phyloP scores from a whole-genome alignment of 768 basidiomycete species.

The Rhizopogon vesiculosus region DNA sequence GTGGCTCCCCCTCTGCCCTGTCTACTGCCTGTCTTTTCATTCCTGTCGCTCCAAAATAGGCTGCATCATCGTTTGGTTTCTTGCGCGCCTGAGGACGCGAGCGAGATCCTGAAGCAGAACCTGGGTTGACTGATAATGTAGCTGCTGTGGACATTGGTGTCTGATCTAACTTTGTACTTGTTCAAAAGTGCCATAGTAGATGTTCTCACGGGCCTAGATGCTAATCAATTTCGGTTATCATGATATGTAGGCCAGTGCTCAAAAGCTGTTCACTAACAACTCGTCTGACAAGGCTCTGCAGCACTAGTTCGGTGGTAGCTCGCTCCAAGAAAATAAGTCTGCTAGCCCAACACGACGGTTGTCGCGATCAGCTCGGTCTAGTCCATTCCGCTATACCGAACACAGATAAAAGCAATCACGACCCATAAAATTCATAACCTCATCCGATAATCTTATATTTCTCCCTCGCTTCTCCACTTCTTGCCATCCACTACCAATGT shows the following conservation, averaged over 20 bases:
- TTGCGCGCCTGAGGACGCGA: constrained; percentile 61
- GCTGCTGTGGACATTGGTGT: constrained; percentile 9
- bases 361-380: constrained; percentile 13
- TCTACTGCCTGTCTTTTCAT: constrained; percentile 65
- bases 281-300: constrained; percentile 2
- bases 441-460: neutral
- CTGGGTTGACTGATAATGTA: constrained; percentile 6
- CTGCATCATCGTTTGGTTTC: constrained; percentile 63
- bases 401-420: constrained; percentile 8
- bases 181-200: neutral
- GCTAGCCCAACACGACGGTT: constrained; percentile 1
- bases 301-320: neutral
- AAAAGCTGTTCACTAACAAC: constrained; percentile 4
- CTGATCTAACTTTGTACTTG: neutral
- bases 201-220: neutral
- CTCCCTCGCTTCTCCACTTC: constrained; percentile 10
- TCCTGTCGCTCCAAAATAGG: constrained; percentile 62
- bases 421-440: neutral
- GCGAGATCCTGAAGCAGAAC: constrained; percentile 42
- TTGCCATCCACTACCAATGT: constrained; percentile 51
- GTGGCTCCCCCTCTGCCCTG: constrained; percentile 67
- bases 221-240: neutral
- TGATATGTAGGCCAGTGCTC: neutral
- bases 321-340: neutral
- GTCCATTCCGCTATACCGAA: constrained; percentile 15